These are phyloP conservation scores for Leersia perrieri DNA, from an alignment of 176 grass and related monocot genomes.

Conservation along the genomic window DNA sequence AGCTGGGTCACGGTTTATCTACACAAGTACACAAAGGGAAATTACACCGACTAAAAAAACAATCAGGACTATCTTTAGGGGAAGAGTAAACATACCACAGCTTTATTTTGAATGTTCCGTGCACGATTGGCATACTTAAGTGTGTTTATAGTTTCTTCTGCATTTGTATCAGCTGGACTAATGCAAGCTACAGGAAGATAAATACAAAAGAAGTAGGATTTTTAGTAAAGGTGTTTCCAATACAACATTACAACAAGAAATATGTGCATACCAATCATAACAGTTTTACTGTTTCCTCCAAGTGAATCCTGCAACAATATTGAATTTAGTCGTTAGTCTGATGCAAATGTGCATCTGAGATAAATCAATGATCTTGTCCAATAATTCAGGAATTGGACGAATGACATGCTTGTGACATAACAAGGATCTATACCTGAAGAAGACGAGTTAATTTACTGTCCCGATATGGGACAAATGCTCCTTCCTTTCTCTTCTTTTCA, in stretches of 20 bases:
- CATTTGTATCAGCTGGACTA: conserved; percentile 84
- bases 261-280: conserved; percentile 67
- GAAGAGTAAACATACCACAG: conserved; percentile 54
- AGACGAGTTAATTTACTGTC: conserved; percentile 84
- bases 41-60: background rate
- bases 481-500: conserved; percentile 86
- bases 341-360: background rate
- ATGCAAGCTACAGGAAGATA: conserved; percentile 59
- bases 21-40: conserved; percentile 24
- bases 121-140: conserved; percentile 91
- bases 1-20: conserved; percentile 89
- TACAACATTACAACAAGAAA: background rate
- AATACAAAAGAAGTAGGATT: conserved; percentile 14
- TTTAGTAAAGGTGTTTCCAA: conserved; percentile 7
- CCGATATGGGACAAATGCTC: conserved; percentile 69
- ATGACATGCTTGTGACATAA: background rate
- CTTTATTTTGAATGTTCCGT: conserved; percentile 85
- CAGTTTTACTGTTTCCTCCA: conserved; percentile 84
- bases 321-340: background rate
- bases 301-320: conserved; percentile 64
- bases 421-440: conserved; percentile 46
- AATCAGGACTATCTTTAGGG: background rate
- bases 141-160: conserved; percentile 87
- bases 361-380: background rate
- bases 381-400: background rate